Percentiles rank a stretch among this genome's conserved stretches.
phyloP scores from a whole-genome alignment of 2,329 filamentous ascomycete species.

The Aspergillus spinulosporus region DNA sequence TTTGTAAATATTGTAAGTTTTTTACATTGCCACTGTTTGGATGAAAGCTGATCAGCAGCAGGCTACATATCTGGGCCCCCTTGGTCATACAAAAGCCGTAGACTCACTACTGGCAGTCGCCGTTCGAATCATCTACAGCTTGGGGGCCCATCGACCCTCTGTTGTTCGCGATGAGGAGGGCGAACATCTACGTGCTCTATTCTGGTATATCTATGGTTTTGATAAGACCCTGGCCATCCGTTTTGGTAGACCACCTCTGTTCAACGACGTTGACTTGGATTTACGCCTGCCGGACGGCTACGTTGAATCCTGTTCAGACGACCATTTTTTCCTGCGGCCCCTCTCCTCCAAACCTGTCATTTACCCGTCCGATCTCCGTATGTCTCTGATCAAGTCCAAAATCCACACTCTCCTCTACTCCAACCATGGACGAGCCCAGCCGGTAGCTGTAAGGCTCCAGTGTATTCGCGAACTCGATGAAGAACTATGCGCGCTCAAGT shows the following conservation, averaged over 20 bases:
- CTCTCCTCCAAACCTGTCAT: conserved; percentile 25
- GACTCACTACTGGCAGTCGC: conserved; percentile 25
- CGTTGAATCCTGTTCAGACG: conserved; percentile 19
- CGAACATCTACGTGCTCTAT: conserved; percentile 25
- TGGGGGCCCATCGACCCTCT: conserved; percentile 20
- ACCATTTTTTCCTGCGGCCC: conserved; percentile 25
- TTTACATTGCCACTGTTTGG: conserved; percentile 10
- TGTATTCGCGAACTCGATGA: conserved; percentile 28
- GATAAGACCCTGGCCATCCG: conserved; percentile 29
- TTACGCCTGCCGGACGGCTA: conserved; percentile 26
- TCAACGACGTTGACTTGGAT: conserved; percentile 27
- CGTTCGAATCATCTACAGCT: conserved; percentile 24
- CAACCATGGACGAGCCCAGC: conserved; percentile 11
- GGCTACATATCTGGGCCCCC: conserved; percentile 21
- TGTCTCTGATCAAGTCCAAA: conserved; percentile 27
- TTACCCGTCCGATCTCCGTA: conserved; percentile 28
- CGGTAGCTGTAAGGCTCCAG: conserved; percentile 25
- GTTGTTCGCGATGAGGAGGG: conserved; percentile 3
- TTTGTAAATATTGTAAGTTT: conserved; percentile 24
- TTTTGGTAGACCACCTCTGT: conserved; percentile 22
- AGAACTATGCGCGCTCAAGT: conserved; percentile 23
- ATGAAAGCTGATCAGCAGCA: conserved; percentile 1
- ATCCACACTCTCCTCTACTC: conserved; percentile 27
- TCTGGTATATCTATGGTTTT: conserved; percentile 28
- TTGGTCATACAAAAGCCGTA: conserved; percentile 25